phyloP scores from a whole-genome alignment of 306 rosid species.

The Sechiopsis laciniata region DNA sequence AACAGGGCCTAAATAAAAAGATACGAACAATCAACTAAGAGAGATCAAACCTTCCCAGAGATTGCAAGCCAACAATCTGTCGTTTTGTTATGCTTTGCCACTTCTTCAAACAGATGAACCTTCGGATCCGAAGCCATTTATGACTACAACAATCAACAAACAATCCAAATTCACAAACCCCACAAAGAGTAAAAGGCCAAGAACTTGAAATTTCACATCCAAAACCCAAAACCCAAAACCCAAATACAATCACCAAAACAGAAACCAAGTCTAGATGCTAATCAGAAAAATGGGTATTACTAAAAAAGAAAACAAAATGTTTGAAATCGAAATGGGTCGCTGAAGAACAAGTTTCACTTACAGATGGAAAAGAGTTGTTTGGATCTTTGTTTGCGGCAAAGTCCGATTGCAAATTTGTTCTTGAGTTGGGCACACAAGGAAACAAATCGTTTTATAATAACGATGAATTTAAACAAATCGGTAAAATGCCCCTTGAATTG shows the following conservation, averaged over 20 bases:
- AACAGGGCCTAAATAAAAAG: no score
- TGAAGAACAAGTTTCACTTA: no score
- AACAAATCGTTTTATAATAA: neutral
- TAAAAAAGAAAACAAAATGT: neutral
- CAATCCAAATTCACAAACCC: neutral
- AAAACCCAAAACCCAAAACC: neutral
- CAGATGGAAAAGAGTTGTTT: neutral
- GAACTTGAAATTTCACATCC: neutral
- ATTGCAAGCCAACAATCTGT: conserved; percentile 89
- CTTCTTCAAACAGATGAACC: conserved; percentile 61
- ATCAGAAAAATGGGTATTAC: neutral
- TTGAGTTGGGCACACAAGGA: neutral
- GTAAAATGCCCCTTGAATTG: neutral
- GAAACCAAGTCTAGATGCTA: neutral
- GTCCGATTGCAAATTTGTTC: neutral
- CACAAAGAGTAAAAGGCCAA: neutral
- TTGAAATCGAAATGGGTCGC: neutral
- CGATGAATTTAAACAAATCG: neutral
- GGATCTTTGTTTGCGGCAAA: neutral
- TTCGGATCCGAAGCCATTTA: conserved; percentile 79
- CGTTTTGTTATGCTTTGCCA: conserved; percentile 58
- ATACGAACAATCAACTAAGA: neutral
- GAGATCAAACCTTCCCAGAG: conserved; percentile 68
- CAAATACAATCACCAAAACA: neutral
- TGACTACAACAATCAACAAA: neutral